phyloP scores from a whole-genome alignment of 441 rosid genomes.

The Heliophila coronopifolia region DNA sequence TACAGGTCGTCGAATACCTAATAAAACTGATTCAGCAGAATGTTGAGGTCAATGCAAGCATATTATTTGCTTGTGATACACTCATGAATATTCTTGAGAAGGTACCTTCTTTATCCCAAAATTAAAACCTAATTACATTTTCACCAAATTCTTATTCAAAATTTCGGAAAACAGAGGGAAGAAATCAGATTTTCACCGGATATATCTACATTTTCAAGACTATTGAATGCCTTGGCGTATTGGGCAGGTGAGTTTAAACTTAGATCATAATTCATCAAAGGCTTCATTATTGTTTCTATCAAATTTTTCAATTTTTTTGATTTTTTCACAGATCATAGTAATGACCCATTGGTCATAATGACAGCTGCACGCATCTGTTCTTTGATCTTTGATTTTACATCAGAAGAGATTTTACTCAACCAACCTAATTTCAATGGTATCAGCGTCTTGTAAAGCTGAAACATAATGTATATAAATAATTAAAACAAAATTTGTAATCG shows the following conservation, averaged over 20 bases:
- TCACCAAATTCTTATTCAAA: not conserved
- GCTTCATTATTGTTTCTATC: not conserved
- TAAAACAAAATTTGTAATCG: too few relatives aligned
- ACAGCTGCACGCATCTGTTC: constrained; percentile 78
- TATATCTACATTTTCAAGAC: constrained; percentile 35
- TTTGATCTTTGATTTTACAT: constrained; percentile 54
- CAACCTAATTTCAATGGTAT: constrained; percentile 39
- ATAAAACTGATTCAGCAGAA: constrained; percentile 41
- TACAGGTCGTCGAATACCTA: constrained; percentile 70
- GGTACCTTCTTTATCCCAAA: constrained; percentile 38
- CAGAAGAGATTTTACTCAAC: constrained; percentile 61
- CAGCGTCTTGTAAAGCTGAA: too few relatives aligned
- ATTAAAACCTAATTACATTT: constrained; percentile 1
- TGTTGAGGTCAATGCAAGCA: constrained; percentile 38
- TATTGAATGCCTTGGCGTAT: constrained; percentile 56
- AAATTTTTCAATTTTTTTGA: not conserved
- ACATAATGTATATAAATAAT: too few relatives aligned
- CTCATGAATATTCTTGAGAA: constrained; percentile 75
- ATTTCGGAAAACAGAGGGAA: constrained; percentile 40
- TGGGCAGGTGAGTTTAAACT: constrained; percentile 90
- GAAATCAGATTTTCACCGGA: constrained; percentile 40
- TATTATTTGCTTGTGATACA: constrained; percentile 84
- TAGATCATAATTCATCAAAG: too few relatives aligned
- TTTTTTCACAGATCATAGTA: constrained; percentile 36
- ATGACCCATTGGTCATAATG: constrained; percentile 44